phyloP scores from a whole-genome alignment of 805 yeast genomes.

The Candida ulmi region DNA sequence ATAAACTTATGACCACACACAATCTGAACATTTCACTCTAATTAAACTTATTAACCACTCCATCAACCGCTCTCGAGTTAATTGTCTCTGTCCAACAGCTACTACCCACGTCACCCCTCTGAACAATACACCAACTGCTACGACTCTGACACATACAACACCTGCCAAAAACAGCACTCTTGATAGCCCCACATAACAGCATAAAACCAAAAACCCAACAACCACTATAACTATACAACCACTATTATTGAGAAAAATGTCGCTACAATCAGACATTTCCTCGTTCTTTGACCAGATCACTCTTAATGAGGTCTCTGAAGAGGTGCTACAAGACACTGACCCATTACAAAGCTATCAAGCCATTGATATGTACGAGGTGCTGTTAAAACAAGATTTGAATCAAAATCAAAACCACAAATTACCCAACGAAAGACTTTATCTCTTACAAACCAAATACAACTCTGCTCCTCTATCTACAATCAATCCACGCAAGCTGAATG shows the following conservation, averaged over 20 bases:
- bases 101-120: too few species aligned
- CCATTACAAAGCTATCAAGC: background rate
- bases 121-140: too few species aligned
- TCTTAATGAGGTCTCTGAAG: background rate
- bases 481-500: slow-evolving; percentile 14
- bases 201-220: background rate
- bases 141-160: too few species aligned
- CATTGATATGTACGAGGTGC: slow-evolving; percentile 3
- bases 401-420: background rate
- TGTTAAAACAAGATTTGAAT: background rate
- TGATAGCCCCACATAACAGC: too few species aligned
- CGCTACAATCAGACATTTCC: slow-evolving; percentile 5
- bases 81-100: too few species aligned
- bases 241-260: too few species aligned
- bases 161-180: too few species aligned
- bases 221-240: too few species aligned
- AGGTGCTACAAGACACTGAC: background rate
- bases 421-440: background rate
- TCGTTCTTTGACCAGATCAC: slow-evolving; percentile 3
- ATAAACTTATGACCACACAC: too few species aligned
- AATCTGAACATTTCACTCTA: too few species aligned
- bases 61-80: too few species aligned
- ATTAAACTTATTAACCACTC: too few species aligned
- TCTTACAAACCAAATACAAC: slow-evolving; percentile 1
- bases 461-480: slow-evolving; percentile 12